Evolutionary conservation across 2,329 filamentous ascomycete genomes (phyloP).

Genomic region (Arthrobotrys sphaeroides): DNA sequence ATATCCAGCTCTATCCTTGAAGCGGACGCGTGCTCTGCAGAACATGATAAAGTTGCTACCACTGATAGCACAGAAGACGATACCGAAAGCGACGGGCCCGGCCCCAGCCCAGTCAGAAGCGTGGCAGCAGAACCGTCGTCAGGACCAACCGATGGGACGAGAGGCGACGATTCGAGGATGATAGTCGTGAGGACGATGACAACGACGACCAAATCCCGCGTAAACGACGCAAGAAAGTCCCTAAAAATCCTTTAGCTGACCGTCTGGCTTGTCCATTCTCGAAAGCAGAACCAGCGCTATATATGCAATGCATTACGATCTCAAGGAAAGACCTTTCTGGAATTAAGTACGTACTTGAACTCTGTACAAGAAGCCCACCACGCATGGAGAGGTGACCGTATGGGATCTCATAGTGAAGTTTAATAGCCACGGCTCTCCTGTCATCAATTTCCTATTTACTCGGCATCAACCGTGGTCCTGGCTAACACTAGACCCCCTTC

Average conservation of each 20-base stretch:
- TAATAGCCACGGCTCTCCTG: too few relatives aligned
- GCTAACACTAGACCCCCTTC: not conserved
- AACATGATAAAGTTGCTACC: not conserved
- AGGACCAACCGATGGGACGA: not conserved
- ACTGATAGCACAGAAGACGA: too few relatives aligned
- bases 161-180: not conserved
- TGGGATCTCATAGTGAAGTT: too few relatives aligned
- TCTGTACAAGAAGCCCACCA: too few relatives aligned
- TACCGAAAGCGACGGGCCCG: too few relatives aligned
- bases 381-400: too few relatives aligned
- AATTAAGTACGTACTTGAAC: conserved; percentile 26
- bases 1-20: conserved; percentile 1
- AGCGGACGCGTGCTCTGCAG: not conserved
- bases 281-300: conserved; percentile 9
- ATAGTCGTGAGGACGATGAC: not conserved
- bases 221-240: conserved; percentile 10
- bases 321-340: conserved; percentile 24
- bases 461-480: too few relatives aligned
- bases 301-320: conserved; percentile 18
- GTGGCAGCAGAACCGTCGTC: not conserved
- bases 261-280: conserved; percentile 36
- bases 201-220: not conserved
- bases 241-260: too few relatives aligned
- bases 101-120: not conserved
- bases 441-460: too few relatives aligned